Conservation (phyloP, 169 alveolate genomes). For the Haemoproteus tartakovskyi region DNA sequence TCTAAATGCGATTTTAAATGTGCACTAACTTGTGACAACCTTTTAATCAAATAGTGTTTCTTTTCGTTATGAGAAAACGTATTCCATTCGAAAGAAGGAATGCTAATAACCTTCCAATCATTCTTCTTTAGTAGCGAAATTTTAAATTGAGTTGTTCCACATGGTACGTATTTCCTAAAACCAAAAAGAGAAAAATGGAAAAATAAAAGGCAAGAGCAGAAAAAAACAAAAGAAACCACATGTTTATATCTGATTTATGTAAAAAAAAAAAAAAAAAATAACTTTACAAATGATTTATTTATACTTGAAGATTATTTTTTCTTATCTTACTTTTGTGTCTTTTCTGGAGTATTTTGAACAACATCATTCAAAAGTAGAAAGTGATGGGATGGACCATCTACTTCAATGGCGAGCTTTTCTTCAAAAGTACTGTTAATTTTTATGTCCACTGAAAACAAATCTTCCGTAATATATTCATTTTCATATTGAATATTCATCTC, state of each 20-base stretch:
- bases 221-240: background rate
- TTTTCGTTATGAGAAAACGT: constrained; percentile 23
- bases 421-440: background rate
- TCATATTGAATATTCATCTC: constrained; percentile 14
- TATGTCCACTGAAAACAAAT: constrained; percentile 40
- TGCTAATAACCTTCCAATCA: constrained; percentile 40
- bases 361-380: constrained; percentile 20
- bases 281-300: too few relatives aligned
- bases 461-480: constrained; percentile 55
- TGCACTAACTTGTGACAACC: constrained; percentile 4
- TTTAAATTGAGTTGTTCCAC: constrained; percentile 64
- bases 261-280: too few relatives aligned
- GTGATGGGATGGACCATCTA: constrained; percentile 67
- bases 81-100: constrained; percentile 44
- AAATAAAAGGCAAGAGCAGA: background rate
- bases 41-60: constrained; percentile 10
- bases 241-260: background rate
- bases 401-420: constrained; percentile 47
- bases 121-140: constrained; percentile 10
- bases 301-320: background rate
- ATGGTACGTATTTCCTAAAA: constrained; percentile 32
- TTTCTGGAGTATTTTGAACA: background rate
- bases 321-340: constrained; percentile 11
- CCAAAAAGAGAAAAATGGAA: background rate
- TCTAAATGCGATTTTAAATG: background rate